Evolutionary conservation across 1,139 yeast species (phyloP).

Genomic region (Maudiozyma humilis): DNA sequence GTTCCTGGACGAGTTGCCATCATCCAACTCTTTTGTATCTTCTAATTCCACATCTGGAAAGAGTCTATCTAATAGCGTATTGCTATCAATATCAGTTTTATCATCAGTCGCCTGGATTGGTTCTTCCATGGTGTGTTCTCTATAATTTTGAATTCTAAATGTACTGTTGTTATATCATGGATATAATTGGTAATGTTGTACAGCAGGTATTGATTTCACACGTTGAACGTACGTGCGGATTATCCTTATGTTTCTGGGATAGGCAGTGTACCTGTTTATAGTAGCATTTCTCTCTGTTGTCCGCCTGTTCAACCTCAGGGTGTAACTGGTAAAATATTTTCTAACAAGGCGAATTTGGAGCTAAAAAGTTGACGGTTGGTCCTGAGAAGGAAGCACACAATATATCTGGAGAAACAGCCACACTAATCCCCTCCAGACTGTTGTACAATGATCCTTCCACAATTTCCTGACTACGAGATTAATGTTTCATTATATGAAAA

Average conservation of each 20-base stretch:
- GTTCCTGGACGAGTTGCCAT: background rate
- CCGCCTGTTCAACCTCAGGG: background rate
- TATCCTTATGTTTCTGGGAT: no score
- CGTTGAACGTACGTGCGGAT: no score
- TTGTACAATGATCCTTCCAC: constrained; percentile 32
- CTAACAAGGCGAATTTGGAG: background rate
- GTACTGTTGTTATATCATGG: no score
- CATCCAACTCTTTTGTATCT: background rate
- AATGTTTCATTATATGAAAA: constrained; percentile 35
- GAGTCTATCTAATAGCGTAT: background rate
- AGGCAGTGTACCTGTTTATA: no score
- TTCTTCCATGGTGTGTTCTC: background rate
- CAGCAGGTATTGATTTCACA: no score
- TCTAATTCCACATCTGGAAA: background rate
- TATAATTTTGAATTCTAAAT: no score
- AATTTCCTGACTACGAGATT: constrained; percentile 35
- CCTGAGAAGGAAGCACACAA: background rate
- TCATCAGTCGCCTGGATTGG: background rate
- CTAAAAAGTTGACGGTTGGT: background rate
- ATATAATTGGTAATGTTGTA: no score
- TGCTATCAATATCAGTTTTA: background rate
- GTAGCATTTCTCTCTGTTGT: no score
- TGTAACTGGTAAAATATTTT: background rate
- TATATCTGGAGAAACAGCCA: background rate
- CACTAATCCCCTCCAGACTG: background rate